phyloP scores from a whole-genome alignment of 179 eudicot genomes.

The Vitellaria paradoxa region DNA sequence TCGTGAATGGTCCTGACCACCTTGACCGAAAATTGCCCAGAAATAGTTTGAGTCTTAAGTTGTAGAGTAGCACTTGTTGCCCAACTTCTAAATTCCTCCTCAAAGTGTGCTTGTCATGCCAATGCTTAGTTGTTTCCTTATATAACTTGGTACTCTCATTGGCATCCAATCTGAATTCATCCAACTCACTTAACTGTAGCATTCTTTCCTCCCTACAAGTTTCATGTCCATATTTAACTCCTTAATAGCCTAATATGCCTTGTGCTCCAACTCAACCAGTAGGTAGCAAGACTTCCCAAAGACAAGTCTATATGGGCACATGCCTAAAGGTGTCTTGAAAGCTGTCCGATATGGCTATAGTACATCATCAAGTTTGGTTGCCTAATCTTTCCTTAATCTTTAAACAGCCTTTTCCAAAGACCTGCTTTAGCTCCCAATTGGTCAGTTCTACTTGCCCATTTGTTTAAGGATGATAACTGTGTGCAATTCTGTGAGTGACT shows the following conservation, averaged over 20 bases:
- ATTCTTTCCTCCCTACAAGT: neutral
- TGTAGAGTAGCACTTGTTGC: neutral
- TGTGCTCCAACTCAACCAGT: neutral
- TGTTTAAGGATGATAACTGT: neutral
- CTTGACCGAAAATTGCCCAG: too few species aligned
- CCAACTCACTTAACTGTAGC: neutral
- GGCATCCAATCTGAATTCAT: neutral
- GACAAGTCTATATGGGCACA: neutral
- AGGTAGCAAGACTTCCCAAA: conserved; percentile 5
- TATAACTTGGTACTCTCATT: neutral
- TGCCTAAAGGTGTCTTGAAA: conserved; percentile 13
- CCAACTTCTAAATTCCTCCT: neutral
- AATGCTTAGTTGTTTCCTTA: neutral
- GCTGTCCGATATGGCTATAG: conserved; percentile 14
- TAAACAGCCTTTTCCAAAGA: neutral
- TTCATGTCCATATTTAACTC: neutral
- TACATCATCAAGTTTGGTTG: neutral
- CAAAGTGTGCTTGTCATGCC: too few species aligned
- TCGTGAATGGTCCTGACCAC: too few species aligned
- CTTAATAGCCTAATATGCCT: conserved; percentile 3
- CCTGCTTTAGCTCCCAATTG: neutral
- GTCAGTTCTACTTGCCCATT: conserved; percentile 6
- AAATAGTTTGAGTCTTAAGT: too few species aligned
- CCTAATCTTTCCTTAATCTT: conserved; percentile 2
- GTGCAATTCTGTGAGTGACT: neutral